Conservation (phyloP, 768 basidiomycete species). For the Hortiboletus flavorubellus region DNA sequence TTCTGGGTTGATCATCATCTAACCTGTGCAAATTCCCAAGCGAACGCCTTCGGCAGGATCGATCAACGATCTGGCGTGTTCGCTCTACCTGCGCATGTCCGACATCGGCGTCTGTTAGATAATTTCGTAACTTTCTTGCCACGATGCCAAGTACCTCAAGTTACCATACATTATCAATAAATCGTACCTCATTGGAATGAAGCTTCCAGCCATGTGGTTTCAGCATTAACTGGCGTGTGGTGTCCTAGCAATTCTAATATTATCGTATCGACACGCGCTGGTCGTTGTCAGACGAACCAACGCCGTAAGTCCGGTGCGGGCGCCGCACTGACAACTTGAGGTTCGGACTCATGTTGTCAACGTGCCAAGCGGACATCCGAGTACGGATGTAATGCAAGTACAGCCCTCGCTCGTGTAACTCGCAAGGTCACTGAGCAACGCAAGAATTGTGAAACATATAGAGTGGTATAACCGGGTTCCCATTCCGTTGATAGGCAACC, state of each 20-base stretch:
- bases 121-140: too few species aligned
- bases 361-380: background rate
- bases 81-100: background rate
- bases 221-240: background rate
- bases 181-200: background rate
- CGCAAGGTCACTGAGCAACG: background rate
- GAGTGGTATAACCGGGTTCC: background rate
- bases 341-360: background rate
- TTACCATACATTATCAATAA: too few species aligned
- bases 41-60: background rate
- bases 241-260: too few species aligned
- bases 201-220: background rate
- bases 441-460: too few species aligned
- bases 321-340: background rate
- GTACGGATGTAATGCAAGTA: background rate
- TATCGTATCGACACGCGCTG: background rate
- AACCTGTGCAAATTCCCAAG: slow-evolving; percentile 1
- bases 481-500: background rate
- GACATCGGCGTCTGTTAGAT: background rate
- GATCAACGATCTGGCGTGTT: background rate
- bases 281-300: background rate
- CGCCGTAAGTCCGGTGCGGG: background rate
- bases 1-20: background rate
- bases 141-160: too few species aligned
- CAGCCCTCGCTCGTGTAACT: background rate